These are phyloP conservation scores for Paecilomyces sp. DNA, from an alignment of 2,329 filamentous ascomycete genomes.

Conservation along the genomic window DNA sequence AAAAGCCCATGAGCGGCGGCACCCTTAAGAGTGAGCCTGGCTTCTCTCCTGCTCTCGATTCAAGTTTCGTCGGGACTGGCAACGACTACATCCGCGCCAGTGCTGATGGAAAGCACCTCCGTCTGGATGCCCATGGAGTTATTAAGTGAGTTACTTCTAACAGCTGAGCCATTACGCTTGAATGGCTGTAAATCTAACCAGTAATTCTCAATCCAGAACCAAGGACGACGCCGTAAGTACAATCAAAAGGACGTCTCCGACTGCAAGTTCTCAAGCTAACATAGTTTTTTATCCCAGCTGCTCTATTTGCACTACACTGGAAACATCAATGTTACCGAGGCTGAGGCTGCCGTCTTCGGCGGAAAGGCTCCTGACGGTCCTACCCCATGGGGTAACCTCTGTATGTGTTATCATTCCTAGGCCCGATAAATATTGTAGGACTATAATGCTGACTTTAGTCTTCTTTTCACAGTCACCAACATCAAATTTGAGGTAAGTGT, in stretches of 20 bases:
- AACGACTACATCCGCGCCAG: constrained; percentile 38
- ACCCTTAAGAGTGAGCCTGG: constrained; percentile 27
- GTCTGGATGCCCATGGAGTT: constrained; percentile 33
- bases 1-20: constrained; percentile 31
- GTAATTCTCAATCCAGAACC: constrained; percentile 14
- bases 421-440: background rate
- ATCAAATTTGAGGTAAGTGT: constrained; percentile 28
- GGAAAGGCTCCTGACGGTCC: constrained; percentile 21
- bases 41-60: constrained; percentile 30
- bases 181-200: background rate
- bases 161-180: background rate
- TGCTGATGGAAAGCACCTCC: constrained; percentile 30
- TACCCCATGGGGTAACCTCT: constrained; percentile 33
- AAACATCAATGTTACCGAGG: constrained; percentile 26
- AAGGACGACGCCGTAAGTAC: constrained; percentile 23
- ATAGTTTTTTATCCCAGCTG: constrained; percentile 10
- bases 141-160: constrained; percentile 25
- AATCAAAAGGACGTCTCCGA: background rate
- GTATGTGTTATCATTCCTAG: constrained; percentile 19
- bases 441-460: background rate
- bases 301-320: constrained; percentile 37
- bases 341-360: constrained; percentile 23
- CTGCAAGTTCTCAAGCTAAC: background rate
- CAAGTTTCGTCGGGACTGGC: constrained; percentile 28
- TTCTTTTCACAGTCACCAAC: constrained; percentile 21